A percentile compares a stretch with the other conserved stretches of the same genome.
Evolutionary conservation across 306 rosid species (phyloP).

Genomic region (Oxytropis ochrocephala): DNA sequence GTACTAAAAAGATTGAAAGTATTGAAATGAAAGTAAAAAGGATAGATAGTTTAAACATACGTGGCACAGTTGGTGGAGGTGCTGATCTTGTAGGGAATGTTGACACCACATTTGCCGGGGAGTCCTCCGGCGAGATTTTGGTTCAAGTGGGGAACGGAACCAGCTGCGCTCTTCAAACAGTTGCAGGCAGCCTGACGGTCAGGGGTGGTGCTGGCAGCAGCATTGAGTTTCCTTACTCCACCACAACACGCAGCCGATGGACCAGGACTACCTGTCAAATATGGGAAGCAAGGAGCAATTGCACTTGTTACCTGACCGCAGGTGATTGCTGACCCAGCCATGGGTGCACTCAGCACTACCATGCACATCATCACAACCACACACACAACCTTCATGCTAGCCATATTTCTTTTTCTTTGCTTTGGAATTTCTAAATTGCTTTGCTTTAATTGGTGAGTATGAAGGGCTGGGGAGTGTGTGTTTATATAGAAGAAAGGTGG

Average conservation of each 20-base stretch:
- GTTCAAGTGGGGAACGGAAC: not conserved
- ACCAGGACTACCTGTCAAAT: not conserved
- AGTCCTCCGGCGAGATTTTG: not conserved
- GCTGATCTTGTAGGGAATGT: conserved; percentile 29
- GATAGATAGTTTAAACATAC: not conserved
- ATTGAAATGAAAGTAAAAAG: no score
- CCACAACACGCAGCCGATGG: not conserved
- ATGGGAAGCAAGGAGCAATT: not conserved
- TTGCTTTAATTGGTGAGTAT: not conserved
- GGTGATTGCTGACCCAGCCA: conserved; percentile 27
- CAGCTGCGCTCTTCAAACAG: not conserved
- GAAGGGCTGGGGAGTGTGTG: not conserved
- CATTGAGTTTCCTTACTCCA: conserved; percentile 16
- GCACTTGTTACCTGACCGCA: conserved; percentile 3
- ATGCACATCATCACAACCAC: conserved; percentile 18
- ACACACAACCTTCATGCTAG: conserved; percentile 12
- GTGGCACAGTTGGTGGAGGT: conserved; percentile 26
- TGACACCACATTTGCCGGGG: conserved; percentile 22
- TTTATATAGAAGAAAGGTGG: not conserved
- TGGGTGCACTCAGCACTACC: conserved; percentile 20
- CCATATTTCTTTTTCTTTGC: not conserved
- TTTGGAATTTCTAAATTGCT: not conserved
- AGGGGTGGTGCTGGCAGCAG: conserved; percentile 16
- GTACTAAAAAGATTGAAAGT: no score
- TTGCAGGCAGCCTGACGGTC: conserved; percentile 31